Evolutionary conservation across 305 asterid genomes (phyloP), one percentile per base, ranked within the genome.

Genomic region (Fraxinus floribunda): DNA sequence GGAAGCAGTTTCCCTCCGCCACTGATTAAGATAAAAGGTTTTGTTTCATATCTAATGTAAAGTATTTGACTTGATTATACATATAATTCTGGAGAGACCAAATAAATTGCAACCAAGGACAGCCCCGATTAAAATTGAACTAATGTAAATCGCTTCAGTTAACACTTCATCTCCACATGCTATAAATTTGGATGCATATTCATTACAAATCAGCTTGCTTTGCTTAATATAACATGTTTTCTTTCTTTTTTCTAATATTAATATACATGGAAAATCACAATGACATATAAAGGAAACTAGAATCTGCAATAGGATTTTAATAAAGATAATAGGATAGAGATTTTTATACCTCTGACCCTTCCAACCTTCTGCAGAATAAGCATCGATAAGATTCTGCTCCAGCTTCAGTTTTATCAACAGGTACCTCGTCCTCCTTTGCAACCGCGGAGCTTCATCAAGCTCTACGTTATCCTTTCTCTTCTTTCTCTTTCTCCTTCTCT

Each of bases 371-470:
- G 94, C 82, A 81, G 97, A 93, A 88, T 95, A 95, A 82, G 99
- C 99, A 89, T 95, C 99, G 82, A 95, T 89, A 55, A 95, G 94
- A 86, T 95, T 94, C 94, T 95, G 99, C 90, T 95, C 99, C 89
- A 87, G 86, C 89, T 93, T 95, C 87, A 94, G 88, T 89, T 94
- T 95, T 73, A 95, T 87, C 85, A 94, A 87, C 77, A 95, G 87
- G 89, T 93, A 93, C 85, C 94, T 89, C 39, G 97, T 92, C 92
- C 97, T 91, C 90, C 94, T 93, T 78, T 94, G 99, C 85, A 94
- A 83, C 73, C 95, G 92, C 38, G 92, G 89, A 83, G 97, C 96
- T 83, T 95, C 98, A 87, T 95, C 98, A 38, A 89, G 91, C 88
- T 88, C 94, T 78, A 74, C 85, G 34, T 84, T 90, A 26, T 75